Evolutionary conservation across 2,329 filamentous ascomycete species (phyloP), one percentile per base, ranked within the genome.

Genomic region (Trichoderma atrobrunneum): DNA sequence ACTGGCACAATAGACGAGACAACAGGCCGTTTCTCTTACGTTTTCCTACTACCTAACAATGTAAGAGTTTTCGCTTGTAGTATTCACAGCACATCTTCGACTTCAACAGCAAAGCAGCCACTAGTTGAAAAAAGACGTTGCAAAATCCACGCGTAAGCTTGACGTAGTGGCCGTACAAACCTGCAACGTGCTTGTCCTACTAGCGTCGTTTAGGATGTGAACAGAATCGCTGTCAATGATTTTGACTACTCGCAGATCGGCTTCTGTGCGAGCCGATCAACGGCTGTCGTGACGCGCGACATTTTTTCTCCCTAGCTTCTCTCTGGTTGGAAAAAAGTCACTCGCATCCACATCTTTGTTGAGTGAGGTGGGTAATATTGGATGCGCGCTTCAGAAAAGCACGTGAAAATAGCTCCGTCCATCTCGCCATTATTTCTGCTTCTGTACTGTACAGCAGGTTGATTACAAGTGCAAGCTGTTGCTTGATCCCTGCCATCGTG

Each of bases 201-300:
- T 68, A 68, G 65, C 51, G 18, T 68, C 56, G 14, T 48, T 69
- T 51, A 11, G 39, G 16, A 51, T 36, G 28, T n/a, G 28, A 39
- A 24, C 28, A 21, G 21, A 32, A 21, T 51, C n/a, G 14, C 10
- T 43, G 34, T 26, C 48, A 56, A 56, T 21, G 43, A 24, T 54
- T 66, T 69, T 43, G 36, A 48, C 65, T 32, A 51, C 59, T 34
- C 21, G 56, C 28, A 70, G 67, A 70, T 70, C 67, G 43, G 36
- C 56, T 59, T 51, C 48, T 51, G 48, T 48, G 43, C n/a, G 43
- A 48, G 43, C 43, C 43, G 43, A 48, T 48, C 43, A 48, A 48
- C 43, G 56, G 66, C 26, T 61, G 57, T 51, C 39, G 39, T 70
- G 67, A 70, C 56, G 67, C 66, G 66, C 67, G 67, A 70, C 67